Evolutionary conservation across 352 stramenopile species (phyloP).

Genomic region (Phytophthora litchii): DNA sequence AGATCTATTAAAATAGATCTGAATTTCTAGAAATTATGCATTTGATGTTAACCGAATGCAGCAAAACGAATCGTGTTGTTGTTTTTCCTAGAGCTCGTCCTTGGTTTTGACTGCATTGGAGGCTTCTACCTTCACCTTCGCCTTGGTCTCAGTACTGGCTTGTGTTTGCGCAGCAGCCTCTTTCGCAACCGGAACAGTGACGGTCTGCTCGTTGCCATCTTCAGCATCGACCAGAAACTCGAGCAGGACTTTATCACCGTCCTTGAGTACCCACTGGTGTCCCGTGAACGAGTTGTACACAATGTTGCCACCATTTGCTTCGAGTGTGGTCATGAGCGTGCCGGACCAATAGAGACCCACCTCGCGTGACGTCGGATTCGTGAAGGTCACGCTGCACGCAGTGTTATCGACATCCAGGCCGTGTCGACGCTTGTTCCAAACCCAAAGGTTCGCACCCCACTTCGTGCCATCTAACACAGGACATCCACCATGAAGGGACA

Average conservation of each 20-base stretch:
- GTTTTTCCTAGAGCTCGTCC: slow-evolving; percentile 47
- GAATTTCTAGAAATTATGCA: no score
- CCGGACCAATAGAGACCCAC: slow-evolving; percentile 74
- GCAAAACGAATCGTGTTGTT: slow-evolving; percentile 9
- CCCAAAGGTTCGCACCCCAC: slow-evolving; percentile 97
- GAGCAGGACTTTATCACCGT: slow-evolving; percentile 54
- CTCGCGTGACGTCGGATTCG: slow-evolving; percentile 59
- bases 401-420: slow-evolving; percentile 52
- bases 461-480: slow-evolving; percentile 95
- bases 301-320: slow-evolving; percentile 42
- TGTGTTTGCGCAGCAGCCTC: slow-evolving; percentile 16
- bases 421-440: slow-evolving; percentile 94
- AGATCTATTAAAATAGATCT: no score
- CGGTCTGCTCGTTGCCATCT: slow-evolving; percentile 56
- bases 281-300: slow-evolving; percentile 69
- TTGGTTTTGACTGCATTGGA: slow-evolving; percentile 30
- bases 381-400: slow-evolving; percentile 67
- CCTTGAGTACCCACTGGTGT: slow-evolving; percentile 77
- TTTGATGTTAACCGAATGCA: no score
- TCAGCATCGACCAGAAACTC: slow-evolving; percentile 52
- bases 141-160: slow-evolving; percentile 1
- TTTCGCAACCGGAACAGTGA: slow-evolving; percentile 44
- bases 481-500: slow-evolving; percentile 93
- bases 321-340: slow-evolving; percentile 72
- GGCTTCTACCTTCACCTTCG: slow-evolving; percentile 6